Percentiles rank a stretch among this genome's conserved stretches.
Conservation (phyloP, 2,329 filamentous ascomycete genomes). For the Dothidotthia symphoricarpi region DNA sequence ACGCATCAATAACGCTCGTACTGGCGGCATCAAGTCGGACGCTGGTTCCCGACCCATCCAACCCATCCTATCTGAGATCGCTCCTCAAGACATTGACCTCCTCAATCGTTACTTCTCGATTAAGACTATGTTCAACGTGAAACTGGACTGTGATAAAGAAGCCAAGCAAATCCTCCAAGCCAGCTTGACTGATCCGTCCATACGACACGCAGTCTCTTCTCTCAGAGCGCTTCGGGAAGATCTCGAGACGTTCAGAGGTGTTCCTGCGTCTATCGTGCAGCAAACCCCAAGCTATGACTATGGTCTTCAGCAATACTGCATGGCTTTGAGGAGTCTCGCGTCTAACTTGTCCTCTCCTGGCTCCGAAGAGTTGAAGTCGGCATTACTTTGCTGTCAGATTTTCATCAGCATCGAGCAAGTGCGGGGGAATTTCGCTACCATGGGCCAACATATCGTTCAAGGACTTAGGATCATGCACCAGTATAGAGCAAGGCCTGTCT, state of each 20-base stretch:
- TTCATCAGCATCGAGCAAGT: slow-evolving; percentile 52
- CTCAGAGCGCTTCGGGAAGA: slow-evolving; percentile 40
- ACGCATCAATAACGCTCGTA: too few species aligned
- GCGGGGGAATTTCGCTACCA: slow-evolving; percentile 42
- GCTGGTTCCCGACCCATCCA: too few species aligned
- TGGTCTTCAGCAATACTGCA: slow-evolving; percentile 47
- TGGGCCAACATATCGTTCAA: slow-evolving; percentile 47
- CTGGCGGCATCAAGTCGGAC: too few species aligned
- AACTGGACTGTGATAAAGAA: too few species aligned
- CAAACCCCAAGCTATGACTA: slow-evolving; percentile 24
- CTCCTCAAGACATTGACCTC: too few species aligned
- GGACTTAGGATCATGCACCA: slow-evolving; percentile 49
- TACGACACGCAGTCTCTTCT: slow-evolving; percentile 37
- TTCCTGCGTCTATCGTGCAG: slow-evolving; percentile 22
- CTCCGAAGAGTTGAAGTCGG: slow-evolving; percentile 37
- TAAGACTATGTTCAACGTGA: too few species aligned
- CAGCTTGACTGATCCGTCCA: too few species aligned
- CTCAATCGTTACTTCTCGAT: too few species aligned
- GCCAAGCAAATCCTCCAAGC: too few species aligned
- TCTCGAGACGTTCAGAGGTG: slow-evolving; percentile 38
- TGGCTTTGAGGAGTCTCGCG: slow-evolving; percentile 44
- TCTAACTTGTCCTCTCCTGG: slow-evolving; percentile 40
- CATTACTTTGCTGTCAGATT: slow-evolving; percentile 49
- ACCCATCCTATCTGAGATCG: too few species aligned
- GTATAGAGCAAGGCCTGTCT: slow-evolving; percentile 40